Base-by-base conservation (phyloP, 441 rosid species). In the Gossypium trilobum region DNA sequence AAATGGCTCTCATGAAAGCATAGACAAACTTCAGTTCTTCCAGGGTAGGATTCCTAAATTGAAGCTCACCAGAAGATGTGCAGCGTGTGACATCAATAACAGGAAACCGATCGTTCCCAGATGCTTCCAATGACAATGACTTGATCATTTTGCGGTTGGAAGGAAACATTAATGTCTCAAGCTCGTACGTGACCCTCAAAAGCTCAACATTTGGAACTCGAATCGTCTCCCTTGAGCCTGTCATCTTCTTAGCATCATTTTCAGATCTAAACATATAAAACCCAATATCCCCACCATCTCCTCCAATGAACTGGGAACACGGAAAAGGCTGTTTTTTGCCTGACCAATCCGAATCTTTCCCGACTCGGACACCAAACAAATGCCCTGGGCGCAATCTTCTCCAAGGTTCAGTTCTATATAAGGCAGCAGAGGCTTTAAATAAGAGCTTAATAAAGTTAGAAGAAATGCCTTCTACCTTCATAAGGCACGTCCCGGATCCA, bases 351-450 rank as follows among this genome's bases (percentile, higher is more conserved):
- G 88, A 83, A 54, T 84, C 91, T 83, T 85, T 89, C 64, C 90
- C 92, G 0, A 90, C 85, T 22, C 87, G 85, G 31, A 90, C 73
- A 56, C 89, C 85, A 4, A 90, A 87, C 62, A 84, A 65, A 77
- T 89, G 95, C 20, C 85, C 82, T 0, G 88, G 92, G 42, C 83
- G 85, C 70, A 87, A 78, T 76, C 87, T 82, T 66, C 81, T 88
- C 95, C 95, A 90, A 14, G 91, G 90, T 59, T 87, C 92, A 68
- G 86, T 88, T 79, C 95, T 86, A 76, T 80, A 89, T 25, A 89
- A 79, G 62, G 92, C 84, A 60, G 92, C 91, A 55, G 89, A 80
- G 55, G 89, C 92, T 75, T 68, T 87, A 72, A 82, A 88, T 3
- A 88, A 27, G 4, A 86, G 83, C 59, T 74, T 81, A 0, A 88